Percentiles rank a stretch among this genome's conserved stretches.
Conservation (phyloP, 345 rosid species). For the Balakata baccata region DNA sequence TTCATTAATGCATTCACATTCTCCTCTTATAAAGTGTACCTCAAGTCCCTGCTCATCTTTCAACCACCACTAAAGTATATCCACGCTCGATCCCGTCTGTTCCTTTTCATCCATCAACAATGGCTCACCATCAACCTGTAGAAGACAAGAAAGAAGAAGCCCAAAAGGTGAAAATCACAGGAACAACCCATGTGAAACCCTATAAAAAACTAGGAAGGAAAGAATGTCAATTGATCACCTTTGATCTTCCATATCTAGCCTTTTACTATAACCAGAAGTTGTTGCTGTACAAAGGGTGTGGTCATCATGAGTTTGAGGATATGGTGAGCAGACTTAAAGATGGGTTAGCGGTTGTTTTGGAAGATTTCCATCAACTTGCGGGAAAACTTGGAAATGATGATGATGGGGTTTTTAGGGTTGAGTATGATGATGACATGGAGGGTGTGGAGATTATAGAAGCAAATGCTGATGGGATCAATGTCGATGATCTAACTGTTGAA, state of each 20-base stretch:
- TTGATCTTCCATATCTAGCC: slow-evolving; percentile 85
- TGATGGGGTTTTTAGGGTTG: slow-evolving; percentile 72
- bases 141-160: slow-evolving; percentile 13
- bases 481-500: slow-evolving; percentile 63
- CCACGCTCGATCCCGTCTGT: not conserved
- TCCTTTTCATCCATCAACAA: not conserved
- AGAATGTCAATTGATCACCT: slow-evolving; percentile 69
- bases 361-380: slow-evolving; percentile 74
- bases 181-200: slow-evolving; percentile 64
- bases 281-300: slow-evolving; percentile 50
- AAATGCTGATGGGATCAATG: slow-evolving; percentile 46
- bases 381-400: slow-evolving; percentile 83
- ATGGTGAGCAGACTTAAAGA: slow-evolving; percentile 73
- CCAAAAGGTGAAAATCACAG: slow-evolving; percentile 39
- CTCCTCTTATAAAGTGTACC: not conserved
- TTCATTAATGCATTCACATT: slow-evolving; percentile 16
- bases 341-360: slow-evolving; percentile 58
- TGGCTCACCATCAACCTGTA: slow-evolving; percentile 16
- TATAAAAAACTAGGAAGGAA: slow-evolving; percentile 50
- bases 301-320: slow-evolving; percentile 26
- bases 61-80: not conserved
- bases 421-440: slow-evolving; percentile 62
- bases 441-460: slow-evolving; percentile 83
- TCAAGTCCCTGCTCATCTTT: not conserved
- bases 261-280: slow-evolving; percentile 92